Evolutionary conservation across 305 asterid species (phyloP).

Genomic region (Solanum aculeatissimum): DNA sequence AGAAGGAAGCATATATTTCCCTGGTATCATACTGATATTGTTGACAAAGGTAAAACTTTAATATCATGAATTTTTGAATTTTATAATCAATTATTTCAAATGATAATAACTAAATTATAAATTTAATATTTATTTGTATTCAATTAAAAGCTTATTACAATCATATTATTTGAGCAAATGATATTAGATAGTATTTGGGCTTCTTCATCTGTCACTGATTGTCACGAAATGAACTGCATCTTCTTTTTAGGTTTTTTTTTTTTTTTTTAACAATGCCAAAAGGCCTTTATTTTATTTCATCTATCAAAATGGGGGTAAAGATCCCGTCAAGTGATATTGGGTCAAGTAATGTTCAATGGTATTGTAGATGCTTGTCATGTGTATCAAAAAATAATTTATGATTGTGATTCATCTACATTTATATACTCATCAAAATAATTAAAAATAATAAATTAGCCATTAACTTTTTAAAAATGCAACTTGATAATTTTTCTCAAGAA

Average conservation of each 20-base stretch:
- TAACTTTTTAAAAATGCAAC: no score
- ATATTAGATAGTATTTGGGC: background rate
- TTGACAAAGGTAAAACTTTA: background rate
- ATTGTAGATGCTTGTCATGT: no score
- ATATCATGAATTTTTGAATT: background rate
- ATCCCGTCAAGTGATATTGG: no score
- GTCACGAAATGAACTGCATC: background rate
- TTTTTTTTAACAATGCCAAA: no score
- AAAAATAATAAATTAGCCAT: no score
- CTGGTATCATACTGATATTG: background rate
- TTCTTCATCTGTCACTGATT: background rate
- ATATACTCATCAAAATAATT: no score
- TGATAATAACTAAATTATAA: background rate
- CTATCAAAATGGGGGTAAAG: background rate
- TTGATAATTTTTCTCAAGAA: no score
- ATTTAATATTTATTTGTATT: background rate
- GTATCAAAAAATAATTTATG: no score
- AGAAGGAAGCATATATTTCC: background rate
- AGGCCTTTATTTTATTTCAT: background rate
- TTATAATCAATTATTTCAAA: background rate
- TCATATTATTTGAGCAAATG: background rate
- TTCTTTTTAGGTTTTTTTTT: no score
- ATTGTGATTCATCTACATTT: no score
- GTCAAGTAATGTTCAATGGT: no score
- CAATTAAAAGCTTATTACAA: background rate